Conservation (phyloP, 192 early-diverging fungal species). For the Blastocladiella britannica region DNA sequence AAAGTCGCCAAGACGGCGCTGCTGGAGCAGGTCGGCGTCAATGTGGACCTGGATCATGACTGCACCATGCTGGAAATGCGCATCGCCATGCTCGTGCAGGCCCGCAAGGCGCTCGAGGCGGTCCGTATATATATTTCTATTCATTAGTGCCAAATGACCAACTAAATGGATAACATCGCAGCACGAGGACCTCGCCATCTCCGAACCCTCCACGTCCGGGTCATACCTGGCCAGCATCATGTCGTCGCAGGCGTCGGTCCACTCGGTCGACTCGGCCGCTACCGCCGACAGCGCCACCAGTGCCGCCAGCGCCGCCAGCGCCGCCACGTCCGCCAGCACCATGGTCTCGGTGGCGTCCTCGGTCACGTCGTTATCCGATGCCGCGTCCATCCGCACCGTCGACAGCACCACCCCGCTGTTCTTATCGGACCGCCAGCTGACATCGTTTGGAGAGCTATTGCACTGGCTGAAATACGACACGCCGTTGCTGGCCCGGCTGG, state of each 20-base stretch:
- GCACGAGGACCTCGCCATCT: background rate
- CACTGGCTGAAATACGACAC: slow-evolving; percentile 81
- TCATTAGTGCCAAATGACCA: slow-evolving; percentile 1
- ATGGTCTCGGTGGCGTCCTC: no score
- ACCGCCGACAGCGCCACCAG: background rate
- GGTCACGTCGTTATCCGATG: no score
- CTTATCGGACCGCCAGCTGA: slow-evolving; percentile 55
- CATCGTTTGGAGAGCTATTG: slow-evolving; percentile 84
- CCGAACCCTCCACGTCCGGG: background rate
- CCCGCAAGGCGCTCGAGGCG: slow-evolving; percentile 78
- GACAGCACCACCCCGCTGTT: slow-evolving; percentile 30
- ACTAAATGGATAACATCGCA: background rate
- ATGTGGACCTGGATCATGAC: no score
- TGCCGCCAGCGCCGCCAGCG: no score
- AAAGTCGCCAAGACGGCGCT: no score
- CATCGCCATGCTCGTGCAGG: slow-evolving; percentile 80
- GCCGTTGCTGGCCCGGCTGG: slow-evolving; percentile 66
- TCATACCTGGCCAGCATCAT: background rate
- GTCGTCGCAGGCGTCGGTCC: no score
- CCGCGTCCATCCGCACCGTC: no score
- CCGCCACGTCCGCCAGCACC: no score
- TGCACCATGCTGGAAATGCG: slow-evolving; percentile 74
- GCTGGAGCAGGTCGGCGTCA: no score
- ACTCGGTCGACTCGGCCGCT: background rate
- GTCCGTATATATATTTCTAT: slow-evolving; percentile 17